These are phyloP conservation scores for Rhodofomes roseus DNA, from an alignment of 1,284 basidiomycete genomes.

Conservation along the genomic window DNA sequence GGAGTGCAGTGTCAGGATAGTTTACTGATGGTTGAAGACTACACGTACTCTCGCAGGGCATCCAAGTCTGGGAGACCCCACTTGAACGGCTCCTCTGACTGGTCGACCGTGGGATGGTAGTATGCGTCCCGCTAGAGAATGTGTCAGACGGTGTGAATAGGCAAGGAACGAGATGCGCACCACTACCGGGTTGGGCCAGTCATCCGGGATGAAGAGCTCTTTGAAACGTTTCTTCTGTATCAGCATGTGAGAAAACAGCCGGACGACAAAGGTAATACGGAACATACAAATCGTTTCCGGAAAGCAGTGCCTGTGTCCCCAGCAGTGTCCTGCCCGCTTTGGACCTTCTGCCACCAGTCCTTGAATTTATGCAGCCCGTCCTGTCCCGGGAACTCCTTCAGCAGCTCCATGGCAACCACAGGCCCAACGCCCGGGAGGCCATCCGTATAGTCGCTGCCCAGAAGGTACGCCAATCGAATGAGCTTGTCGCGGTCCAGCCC, in stretches of 20 bases:
- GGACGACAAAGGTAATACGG: neutral
- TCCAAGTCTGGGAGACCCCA: constrained; percentile 98
- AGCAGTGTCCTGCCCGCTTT: constrained; percentile 79
- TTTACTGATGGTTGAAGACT: neutral
- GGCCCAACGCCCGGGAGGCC: constrained; percentile 94
- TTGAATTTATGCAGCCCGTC: constrained; percentile 85
- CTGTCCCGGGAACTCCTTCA: constrained; percentile 86
- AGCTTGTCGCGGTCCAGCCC: constrained; percentile 86
- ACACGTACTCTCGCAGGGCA: constrained; percentile 72
- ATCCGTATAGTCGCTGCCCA: constrained; percentile 98
- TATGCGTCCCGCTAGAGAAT: constrained; percentile 81
- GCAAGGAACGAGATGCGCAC: constrained; percentile 39
- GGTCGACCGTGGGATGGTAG: constrained; percentile 86
- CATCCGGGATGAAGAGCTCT: constrained; percentile 74
- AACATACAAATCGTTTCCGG: constrained; percentile 79
- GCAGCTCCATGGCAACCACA: constrained; percentile 93
- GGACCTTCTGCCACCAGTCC: constrained; percentile 96
- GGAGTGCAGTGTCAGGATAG: neutral
- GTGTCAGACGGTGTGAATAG: neutral
- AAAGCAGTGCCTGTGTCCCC: constrained; percentile 75
- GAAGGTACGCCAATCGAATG: constrained; percentile 86
- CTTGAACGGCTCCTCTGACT: constrained; percentile 91
- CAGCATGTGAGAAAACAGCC: neutral
- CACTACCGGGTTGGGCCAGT: constrained; percentile 92
- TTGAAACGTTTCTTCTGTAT: constrained; percentile 86